phyloP scores from a whole-genome alignment of 2,329 filamentous ascomycete genomes.

The Fusarium anthophilum region DNA sequence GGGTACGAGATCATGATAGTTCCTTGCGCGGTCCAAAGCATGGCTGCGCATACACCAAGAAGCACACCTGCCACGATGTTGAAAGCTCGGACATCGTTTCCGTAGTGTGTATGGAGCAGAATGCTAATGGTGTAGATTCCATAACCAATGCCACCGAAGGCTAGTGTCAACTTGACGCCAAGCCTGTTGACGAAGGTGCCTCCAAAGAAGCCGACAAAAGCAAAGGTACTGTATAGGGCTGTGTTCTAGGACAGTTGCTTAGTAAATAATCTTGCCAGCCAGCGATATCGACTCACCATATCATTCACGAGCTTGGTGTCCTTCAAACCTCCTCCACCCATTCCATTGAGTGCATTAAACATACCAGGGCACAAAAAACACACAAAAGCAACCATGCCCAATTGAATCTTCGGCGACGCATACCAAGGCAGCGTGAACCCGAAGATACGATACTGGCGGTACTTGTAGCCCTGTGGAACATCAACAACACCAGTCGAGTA shows the following conservation, averaged over 20 bases:
- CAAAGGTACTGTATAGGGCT: conserved; percentile 76
- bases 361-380: conserved; percentile 74
- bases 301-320: conserved; percentile 55
- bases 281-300: conserved; percentile 29
- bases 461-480: conserved; percentile 31
- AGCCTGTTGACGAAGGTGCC: conserved; percentile 80
- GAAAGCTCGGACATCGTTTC: conserved; percentile 43
- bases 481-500: conserved; percentile 19
- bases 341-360: conserved; percentile 73
- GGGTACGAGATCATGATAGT: conserved; percentile 93
- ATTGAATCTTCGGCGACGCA: conserved; percentile 75
- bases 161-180: conserved; percentile 72
- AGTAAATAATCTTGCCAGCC: accelerated
- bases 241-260: conserved; percentile 46
- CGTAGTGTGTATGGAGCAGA: conserved; percentile 71
- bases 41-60: conserved; percentile 79
- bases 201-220: conserved; percentile 72
- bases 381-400: conserved; percentile 69
- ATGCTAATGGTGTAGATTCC: conserved; percentile 74
- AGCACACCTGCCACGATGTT: conserved; percentile 76
- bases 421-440: conserved; percentile 60
- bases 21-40: conserved; percentile 85
- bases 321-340: conserved; percentile 66
- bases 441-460: conserved; percentile 28
- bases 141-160: conserved; percentile 79